Evolutionary conservation across 164 flowering plant genomes (phyloP).

Genomic region (Saururus chinensis): DNA sequence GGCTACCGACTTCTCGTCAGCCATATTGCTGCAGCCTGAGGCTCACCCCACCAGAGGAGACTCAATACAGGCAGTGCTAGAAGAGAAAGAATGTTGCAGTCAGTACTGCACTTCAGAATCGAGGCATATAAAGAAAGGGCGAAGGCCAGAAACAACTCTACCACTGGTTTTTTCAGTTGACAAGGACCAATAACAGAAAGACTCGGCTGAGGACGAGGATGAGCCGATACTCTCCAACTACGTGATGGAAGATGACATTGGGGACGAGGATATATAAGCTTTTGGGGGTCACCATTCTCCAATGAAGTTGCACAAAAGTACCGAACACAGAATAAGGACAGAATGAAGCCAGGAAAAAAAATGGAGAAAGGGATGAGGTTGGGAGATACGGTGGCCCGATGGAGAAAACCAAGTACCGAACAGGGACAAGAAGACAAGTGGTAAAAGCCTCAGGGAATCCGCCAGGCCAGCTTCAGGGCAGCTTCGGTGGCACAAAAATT

Average conservation of each 20-base stretch:
- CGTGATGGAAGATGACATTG: neutral
- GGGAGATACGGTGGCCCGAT: no score
- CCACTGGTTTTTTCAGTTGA: neutral
- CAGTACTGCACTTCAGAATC: neutral
- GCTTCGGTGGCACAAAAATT: no score
- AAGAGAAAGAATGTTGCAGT: neutral
- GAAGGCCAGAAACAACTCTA: neutral
- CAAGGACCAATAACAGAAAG: neutral
- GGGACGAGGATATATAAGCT: neutral
- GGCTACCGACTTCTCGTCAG: slow-evolving; percentile 35
- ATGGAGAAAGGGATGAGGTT: neutral
- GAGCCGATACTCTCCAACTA: neutral
- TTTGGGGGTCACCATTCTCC: neutral
- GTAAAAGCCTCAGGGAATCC: neutral
- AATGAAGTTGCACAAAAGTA: neutral
- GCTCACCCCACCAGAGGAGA: no score
- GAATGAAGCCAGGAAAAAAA: neutral
- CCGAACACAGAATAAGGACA: neutral
- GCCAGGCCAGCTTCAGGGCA: neutral
- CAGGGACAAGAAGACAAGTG: neutral
- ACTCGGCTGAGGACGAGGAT: no score
- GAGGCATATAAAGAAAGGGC: neutral
- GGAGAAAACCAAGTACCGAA: no score
- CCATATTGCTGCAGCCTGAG: neutral
- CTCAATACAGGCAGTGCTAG: no score